Evolutionary conservation across 148 eudicot genomes (phyloP).

Genomic region (Pouteria glomerata): DNA sequence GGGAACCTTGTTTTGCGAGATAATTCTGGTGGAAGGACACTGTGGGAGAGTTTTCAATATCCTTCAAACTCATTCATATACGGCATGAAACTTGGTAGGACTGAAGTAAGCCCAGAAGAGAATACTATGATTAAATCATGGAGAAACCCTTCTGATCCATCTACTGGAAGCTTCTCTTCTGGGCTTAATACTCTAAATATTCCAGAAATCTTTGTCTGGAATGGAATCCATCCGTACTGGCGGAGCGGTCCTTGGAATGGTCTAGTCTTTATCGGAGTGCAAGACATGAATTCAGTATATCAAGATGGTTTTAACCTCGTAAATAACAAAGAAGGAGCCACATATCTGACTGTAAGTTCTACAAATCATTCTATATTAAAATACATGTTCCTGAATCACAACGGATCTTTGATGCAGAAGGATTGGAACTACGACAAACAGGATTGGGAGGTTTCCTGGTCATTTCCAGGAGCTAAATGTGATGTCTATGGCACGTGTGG

Average conservation of each 20-base stretch:
- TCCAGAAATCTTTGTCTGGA: constrained; percentile 31
- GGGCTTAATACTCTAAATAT: constrained; percentile 14
- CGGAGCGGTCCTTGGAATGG: constrained; percentile 46
- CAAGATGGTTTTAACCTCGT: background rate
- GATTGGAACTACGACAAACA: constrained; percentile 13
- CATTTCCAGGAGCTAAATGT: constrained; percentile 20
- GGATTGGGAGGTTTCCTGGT: constrained; percentile 24
- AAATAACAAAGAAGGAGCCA: constrained; percentile 12
- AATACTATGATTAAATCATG: constrained; percentile 25
- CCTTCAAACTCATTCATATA: constrained; percentile 10
- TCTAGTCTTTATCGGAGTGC: constrained; percentile 21
- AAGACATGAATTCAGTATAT: background rate
- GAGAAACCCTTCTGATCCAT: constrained; percentile 39
- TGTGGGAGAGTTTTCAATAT: constrained; percentile 18
- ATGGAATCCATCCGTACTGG: constrained; percentile 25
- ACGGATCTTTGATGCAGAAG: constrained; percentile 16
- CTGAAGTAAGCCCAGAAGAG: background rate
- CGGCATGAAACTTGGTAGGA: constrained; percentile 1
- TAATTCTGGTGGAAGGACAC: background rate
- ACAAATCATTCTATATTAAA: background rate
- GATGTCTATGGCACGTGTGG: constrained; percentile 54
- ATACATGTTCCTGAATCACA: constrained; percentile 14
- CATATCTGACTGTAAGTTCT: background rate
- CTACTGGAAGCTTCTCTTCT: constrained; percentile 28
- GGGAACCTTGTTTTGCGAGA: constrained; percentile 15